Conservation (phyloP, 2,329 filamentous ascomycete genomes). For the Aspergillus sp. region DNA sequence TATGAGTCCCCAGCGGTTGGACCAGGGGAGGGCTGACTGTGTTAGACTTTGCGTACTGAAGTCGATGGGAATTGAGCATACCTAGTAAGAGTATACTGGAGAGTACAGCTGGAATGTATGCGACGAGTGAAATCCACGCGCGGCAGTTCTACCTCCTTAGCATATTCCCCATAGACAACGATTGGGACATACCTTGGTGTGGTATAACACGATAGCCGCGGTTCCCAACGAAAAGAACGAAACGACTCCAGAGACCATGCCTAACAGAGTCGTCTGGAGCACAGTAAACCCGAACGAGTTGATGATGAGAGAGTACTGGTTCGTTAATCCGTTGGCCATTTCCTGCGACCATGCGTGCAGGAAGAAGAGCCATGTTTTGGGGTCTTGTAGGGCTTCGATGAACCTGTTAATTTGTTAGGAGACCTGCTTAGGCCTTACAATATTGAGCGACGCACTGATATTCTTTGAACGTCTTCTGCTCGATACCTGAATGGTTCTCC, state of each 20-base stretch:
- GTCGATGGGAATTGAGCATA: not conserved
- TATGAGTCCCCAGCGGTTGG: constrained; percentile 38
- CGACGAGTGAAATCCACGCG: constrained; percentile 25
- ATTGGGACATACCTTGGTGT: constrained; percentile 25
- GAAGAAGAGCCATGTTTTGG: constrained; percentile 39
- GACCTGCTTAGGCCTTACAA: fast-evolving
- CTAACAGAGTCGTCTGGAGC: constrained; percentile 21
- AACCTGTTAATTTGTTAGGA: constrained; percentile 16
- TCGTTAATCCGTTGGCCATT: constrained; percentile 37
- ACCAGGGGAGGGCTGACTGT: constrained; percentile 32
- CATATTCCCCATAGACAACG: not conserved
- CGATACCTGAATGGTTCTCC: constrained; percentile 39
- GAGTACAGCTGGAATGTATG: constrained; percentile 37
- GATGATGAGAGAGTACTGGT: constrained; percentile 47
- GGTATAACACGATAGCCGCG: constrained; percentile 30
- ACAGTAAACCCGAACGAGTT: constrained; percentile 46
- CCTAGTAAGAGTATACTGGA: constrained; percentile 37
- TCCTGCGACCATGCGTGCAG: constrained; percentile 39
- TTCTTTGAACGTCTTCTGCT: constrained; percentile 37
- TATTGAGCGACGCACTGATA: constrained; percentile 14
- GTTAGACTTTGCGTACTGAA: not conserved
- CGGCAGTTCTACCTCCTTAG: not conserved
- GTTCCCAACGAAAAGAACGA: constrained; percentile 28
- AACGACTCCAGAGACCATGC: constrained; percentile 26
- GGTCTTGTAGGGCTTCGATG: constrained; percentile 32